Evolutionary conservation across 2,329 filamentous ascomycete genomes (phyloP).

Genomic region (Phaeosphaeriaceae sp.): DNA sequence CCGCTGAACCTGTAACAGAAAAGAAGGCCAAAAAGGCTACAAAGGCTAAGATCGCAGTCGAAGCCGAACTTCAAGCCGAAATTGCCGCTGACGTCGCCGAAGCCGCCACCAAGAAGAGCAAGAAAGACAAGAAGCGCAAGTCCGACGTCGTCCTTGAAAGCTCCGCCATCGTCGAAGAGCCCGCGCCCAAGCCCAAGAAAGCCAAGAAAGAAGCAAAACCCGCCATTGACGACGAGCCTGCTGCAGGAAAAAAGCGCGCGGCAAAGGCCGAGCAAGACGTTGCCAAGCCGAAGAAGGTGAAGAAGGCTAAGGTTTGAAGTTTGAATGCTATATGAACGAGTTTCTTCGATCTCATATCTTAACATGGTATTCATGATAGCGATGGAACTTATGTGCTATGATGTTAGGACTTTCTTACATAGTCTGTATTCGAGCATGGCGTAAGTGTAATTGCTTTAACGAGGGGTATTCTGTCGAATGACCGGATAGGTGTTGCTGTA

Average conservation of each 20-base stretch:
- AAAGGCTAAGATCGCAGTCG: slow-evolving; percentile 23
- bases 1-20: slow-evolving; percentile 15
- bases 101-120: slow-evolving; percentile 17
- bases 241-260: slow-evolving; percentile 30
- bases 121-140: slow-evolving; percentile 31
- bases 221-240: slow-evolving; percentile 11
- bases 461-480: too few relatives aligned
- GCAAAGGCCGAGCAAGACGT: slow-evolving; percentile 16
- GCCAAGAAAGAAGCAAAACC: slow-evolving; percentile 25
- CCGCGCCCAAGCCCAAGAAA: slow-evolving; percentile 26
- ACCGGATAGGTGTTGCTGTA: too few relatives aligned
- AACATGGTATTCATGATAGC: too few relatives aligned
- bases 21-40: slow-evolving; percentile 35
- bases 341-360: too few relatives aligned
- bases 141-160: slow-evolving; percentile 22
- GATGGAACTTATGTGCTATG: too few relatives aligned
- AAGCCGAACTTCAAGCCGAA: slow-evolving; percentile 15
- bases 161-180: slow-evolving; percentile 13
- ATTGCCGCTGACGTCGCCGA: slow-evolving; percentile 10
- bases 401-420: too few relatives aligned
- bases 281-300: slow-evolving; percentile 33
- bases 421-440: too few relatives aligned
- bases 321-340: neutral
- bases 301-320: slow-evolving; percentile 33
- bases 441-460: too few relatives aligned